Percentiles rank a stretch among this genome's conserved stretches.
phyloP scores from a whole-genome alignment of 2,329 filamentous ascomycete genomes.

The Orbilia oligospora region DNA sequence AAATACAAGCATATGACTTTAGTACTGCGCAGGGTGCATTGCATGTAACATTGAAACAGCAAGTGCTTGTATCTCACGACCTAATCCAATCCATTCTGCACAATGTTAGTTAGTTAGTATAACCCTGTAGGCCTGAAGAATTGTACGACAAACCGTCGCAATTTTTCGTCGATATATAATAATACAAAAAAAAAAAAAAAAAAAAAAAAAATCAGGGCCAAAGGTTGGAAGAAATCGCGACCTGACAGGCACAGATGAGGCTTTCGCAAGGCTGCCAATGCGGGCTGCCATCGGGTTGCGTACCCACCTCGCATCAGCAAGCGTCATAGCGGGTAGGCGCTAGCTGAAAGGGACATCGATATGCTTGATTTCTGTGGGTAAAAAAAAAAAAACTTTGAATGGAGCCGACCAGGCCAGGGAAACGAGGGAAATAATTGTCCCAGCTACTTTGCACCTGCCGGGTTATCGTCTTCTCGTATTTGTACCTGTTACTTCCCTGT shows the following conservation, averaged over 20 bases:
- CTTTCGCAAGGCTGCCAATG: conserved; percentile 57
- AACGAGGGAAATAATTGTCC: conserved; percentile 34
- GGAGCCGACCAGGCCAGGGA: conserved; percentile 13
- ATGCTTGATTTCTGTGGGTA: conserved; percentile 23
- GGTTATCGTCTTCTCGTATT: neutral
- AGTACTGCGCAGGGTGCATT: neutral
- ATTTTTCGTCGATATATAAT: neutral
- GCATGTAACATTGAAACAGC: conserved; percentile 27
- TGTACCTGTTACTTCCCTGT: neutral
- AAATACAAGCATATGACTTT: conserved; percentile 8
- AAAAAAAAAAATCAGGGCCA: no score
- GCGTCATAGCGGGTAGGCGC: conserved; percentile 56
- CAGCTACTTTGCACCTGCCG: conserved; percentile 21
- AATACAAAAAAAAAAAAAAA: neutral
- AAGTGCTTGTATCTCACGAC: conserved; percentile 9
- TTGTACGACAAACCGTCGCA: conserved; percentile 20
- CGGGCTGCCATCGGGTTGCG: conserved; percentile 41
- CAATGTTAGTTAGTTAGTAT: neutral
- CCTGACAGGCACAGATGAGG: conserved; percentile 54
- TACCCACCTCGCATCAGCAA: conserved; percentile 52
- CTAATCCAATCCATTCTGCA: neutral
- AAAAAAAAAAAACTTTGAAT: conserved; percentile 11
- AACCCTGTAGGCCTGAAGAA: neutral
- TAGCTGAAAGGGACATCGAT: conserved; percentile 53
- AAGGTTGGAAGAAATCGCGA: conserved; percentile 23